phyloP scores from a whole-genome alignment of 768 basidiomycete genomes.

The Lyophyllum atratum region DNA sequence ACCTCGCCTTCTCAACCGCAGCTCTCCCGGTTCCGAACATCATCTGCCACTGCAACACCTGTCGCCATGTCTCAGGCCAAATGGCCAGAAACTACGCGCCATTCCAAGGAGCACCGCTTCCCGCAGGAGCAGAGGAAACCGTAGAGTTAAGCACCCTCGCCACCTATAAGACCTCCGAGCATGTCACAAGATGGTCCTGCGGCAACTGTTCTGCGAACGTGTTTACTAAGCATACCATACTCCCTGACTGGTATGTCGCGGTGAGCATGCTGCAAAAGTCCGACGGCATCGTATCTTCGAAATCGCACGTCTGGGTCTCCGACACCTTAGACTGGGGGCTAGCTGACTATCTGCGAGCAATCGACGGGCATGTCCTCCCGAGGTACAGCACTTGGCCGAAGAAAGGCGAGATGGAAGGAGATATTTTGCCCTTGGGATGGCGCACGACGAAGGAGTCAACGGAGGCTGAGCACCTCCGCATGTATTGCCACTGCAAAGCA shows the following conservation, averaged over 20 bases:
- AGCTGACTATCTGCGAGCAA: slow-evolving; percentile 2
- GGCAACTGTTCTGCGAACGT: slow-evolving; percentile 11
- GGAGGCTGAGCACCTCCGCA: background rate
- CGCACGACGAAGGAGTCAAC: background rate
- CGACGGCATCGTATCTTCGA: slow-evolving; percentile 5
- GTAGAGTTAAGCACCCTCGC: slow-evolving; percentile 9
- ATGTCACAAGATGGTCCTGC: slow-evolving; percentile 15
- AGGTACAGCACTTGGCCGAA: slow-evolving; percentile 5
- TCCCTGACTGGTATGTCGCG: slow-evolving; percentile 11
- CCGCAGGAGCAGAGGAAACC: slow-evolving; percentile 2
- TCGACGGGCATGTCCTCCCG: slow-evolving; percentile 6
- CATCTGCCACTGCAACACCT: slow-evolving; percentile 29
- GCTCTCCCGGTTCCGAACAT: slow-evolving; percentile 17
- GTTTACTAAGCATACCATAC: slow-evolving; percentile 1
- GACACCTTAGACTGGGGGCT: slow-evolving; percentile 17
- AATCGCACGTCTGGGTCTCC: slow-evolving; percentile 11
- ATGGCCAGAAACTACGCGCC: slow-evolving; percentile 16
- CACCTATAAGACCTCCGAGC: slow-evolving; percentile 6
- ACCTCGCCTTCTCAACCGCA: slow-evolving; percentile 19
- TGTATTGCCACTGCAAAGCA: slow-evolving; percentile 13
- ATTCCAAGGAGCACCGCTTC: slow-evolving; percentile 13
- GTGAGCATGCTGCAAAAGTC: slow-evolving; percentile 6
- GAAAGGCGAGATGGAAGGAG: background rate
- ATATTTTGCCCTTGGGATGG: slow-evolving; percentile 4
- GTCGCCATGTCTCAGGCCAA: slow-evolving; percentile 27